phyloP scores from a whole-genome alignment of 2,329 filamentous ascomycete genomes.

The Orbilia ellipsospora region DNA sequence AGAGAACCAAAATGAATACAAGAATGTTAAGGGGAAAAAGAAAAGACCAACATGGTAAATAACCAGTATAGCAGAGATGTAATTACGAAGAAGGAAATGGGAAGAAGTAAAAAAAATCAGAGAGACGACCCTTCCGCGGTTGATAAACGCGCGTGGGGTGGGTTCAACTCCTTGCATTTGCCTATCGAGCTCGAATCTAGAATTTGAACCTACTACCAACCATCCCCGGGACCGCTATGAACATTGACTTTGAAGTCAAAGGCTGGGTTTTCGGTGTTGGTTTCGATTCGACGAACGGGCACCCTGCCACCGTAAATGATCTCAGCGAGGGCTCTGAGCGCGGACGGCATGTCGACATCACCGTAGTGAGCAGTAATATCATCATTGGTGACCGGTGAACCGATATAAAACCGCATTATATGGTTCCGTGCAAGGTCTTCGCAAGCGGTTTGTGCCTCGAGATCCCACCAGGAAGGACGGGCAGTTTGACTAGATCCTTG shows the following conservation, averaged over 20 bases:
- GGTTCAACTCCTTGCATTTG: no score
- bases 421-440: conserved; percentile 46
- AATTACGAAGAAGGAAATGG: neutral
- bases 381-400: conserved; percentile 10
- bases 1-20: neutral
- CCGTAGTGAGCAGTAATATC: conserved; percentile 30
- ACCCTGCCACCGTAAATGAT: conserved; percentile 31
- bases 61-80: neutral
- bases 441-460: conserved; percentile 26
- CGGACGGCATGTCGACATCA: conserved; percentile 22
- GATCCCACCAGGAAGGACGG: conserved; percentile 45
- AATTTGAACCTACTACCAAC: no score
- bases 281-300: neutral
- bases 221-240: no score
- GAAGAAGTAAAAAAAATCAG: neutral
- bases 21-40: neutral
- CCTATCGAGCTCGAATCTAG: no score
- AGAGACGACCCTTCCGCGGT: neutral
- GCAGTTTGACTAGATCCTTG: conserved; percentile 30
- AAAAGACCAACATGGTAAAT: neutral
- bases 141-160: neutral
- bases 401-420: conserved; percentile 35
- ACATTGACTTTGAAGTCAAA: neutral
- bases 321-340: conserved; percentile 23
- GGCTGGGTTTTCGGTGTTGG: neutral